Evolutionary conservation across 495 filamentous ascomycete species (phyloP), one percentile per base, ranked within the genome.

Genomic region (Symbiotaphrina buchneri): DNA sequence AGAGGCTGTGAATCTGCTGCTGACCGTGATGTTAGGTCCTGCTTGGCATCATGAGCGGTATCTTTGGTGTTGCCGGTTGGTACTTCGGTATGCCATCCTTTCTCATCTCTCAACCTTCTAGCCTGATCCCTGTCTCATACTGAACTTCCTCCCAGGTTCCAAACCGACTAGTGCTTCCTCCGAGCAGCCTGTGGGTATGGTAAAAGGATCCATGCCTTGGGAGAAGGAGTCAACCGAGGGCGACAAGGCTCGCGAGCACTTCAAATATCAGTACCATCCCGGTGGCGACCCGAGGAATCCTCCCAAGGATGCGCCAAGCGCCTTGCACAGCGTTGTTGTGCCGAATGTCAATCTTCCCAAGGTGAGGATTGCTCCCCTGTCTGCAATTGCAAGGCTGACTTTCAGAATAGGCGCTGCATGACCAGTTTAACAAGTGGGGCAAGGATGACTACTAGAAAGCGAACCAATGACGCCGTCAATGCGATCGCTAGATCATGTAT

Each of bases 391-490:
- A 93, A 87, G 57, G 67, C 30, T 65, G n/a, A n/a, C n/a, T n/a
- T n/a, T n/a, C n/a, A n/a, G n/a, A n/a, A n/a, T n/a, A n/a, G n/a
- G n/a, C n/a, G n/a, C n/a, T 90, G 34, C 87, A 97, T 56, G 87
- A 95, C 42, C 71, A 71, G 51, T 95, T 70, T 65, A 97, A 97
- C 70, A 97, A 97, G 67, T 93, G 73, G 65, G 87, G 85, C 54
- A 95, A 94, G 68, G 87, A 94, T 31, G 54, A 24, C 21, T 28
- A n/a, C n/a, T n/a, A n/a, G n/a, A n/a, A n/a, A n/a, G n/a, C n/a
- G n/a, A n/a, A n/a, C n/a, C n/a, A n/a, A n/a, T n/a, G n/a, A n/a
- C n/a, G n/a, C n/a, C n/a, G n/a, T n/a, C n/a, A n/a, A n/a, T n/a
- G n/a, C n/a, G n/a, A n/a, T n/a, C n/a, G n/a, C n/a, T n/a, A n/a